These are phyloP conservation scores for sunflower (Helianthus annuus) DNA, from an alignment of 129 eudicot genomes.

Conservation along the genomic window DNA sequence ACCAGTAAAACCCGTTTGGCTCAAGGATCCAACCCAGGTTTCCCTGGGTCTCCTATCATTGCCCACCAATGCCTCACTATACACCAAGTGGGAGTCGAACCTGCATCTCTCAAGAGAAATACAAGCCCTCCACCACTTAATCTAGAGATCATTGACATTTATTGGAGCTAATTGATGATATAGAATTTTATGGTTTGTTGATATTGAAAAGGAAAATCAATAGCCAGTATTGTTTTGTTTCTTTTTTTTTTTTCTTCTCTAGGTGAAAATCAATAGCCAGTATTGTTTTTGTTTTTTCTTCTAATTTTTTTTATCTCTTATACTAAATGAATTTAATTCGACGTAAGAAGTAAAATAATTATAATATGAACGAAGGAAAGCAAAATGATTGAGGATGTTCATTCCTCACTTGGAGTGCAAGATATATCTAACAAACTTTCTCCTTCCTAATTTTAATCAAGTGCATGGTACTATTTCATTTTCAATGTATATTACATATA, in stretches of 20 bases:
- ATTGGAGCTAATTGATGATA: no score
- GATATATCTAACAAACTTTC: constrained; percentile 24
- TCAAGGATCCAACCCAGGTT: no score
- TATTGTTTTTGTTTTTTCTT: background rate
- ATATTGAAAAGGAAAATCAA: background rate
- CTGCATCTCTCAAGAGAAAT: no score
- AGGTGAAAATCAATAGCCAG: no score
- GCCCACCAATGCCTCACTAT: no score
- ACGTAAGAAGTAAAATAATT: background rate
- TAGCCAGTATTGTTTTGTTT: background rate
- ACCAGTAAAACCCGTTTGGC: no score
- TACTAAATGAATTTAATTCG: background rate
- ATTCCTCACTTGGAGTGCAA: constrained; percentile 26
- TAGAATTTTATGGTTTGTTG: background rate
- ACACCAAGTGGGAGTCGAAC: no score
- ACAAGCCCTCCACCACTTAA: no score
- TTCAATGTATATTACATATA: background rate
- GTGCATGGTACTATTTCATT: constrained; percentile 26
- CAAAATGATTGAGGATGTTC: constrained; percentile 29
- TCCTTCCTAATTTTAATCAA: constrained; percentile 14
- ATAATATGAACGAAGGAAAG: constrained; percentile 21
- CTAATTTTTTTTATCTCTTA: no score
- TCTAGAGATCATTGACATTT: no score
- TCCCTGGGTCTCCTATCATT: no score
- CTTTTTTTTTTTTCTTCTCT: background rate